phyloP scores from a whole-genome alignment of 129 eudicot species.

The Flaveria bidentis region DNA sequence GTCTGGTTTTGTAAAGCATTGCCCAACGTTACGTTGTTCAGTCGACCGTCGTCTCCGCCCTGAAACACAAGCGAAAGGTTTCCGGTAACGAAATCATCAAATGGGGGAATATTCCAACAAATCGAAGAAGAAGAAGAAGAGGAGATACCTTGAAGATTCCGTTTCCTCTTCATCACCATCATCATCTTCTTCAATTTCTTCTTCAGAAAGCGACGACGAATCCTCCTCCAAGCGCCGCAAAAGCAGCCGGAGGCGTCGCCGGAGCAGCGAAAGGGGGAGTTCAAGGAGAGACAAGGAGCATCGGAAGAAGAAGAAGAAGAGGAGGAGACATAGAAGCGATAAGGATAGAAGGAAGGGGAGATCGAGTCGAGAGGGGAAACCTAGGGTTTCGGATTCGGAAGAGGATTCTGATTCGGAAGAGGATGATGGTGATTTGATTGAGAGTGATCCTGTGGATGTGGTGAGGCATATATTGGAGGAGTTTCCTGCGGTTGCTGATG shows the following conservation, averaged over 20 bases:
- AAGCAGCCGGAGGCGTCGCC: slow-evolving; percentile 50
- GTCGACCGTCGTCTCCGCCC: neutral
- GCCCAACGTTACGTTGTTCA: neutral
- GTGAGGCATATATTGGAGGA: slow-evolving; percentile 55
- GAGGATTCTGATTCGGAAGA: slow-evolving; percentile 55
- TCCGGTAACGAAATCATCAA: slow-evolving; percentile 11
- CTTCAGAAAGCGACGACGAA: slow-evolving; percentile 38
- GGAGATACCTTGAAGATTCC: slow-evolving; percentile 36
- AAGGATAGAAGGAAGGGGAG: slow-evolving; percentile 38
- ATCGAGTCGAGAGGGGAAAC: slow-evolving; percentile 39
- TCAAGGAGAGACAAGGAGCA: slow-evolving; percentile 38
- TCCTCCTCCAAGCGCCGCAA: slow-evolving; percentile 46
- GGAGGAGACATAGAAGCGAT: neutral
- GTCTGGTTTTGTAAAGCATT: too few relatives aligned
- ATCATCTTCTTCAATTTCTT: slow-evolving; percentile 29
- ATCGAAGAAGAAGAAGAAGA: slow-evolving; percentile 39
- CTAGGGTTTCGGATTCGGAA: slow-evolving; percentile 47
- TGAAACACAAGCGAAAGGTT: neutral
- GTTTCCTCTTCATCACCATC: slow-evolving; percentile 32
- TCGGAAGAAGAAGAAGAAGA: slow-evolving; percentile 46
- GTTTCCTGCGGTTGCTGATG: slow-evolving; percentile 85
- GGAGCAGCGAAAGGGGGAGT: slow-evolving; percentile 42
- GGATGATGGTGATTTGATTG: slow-evolving; percentile 26
- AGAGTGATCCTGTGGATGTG: slow-evolving; percentile 60
- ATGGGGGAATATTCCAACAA: slow-evolving; percentile 36